Percentiles rank a stretch among this genome's conserved stretches.
These are phyloP conservation scores for Ulmus americana DNA, from an alignment of 331 rosid species.

Conservation along the genomic window DNA sequence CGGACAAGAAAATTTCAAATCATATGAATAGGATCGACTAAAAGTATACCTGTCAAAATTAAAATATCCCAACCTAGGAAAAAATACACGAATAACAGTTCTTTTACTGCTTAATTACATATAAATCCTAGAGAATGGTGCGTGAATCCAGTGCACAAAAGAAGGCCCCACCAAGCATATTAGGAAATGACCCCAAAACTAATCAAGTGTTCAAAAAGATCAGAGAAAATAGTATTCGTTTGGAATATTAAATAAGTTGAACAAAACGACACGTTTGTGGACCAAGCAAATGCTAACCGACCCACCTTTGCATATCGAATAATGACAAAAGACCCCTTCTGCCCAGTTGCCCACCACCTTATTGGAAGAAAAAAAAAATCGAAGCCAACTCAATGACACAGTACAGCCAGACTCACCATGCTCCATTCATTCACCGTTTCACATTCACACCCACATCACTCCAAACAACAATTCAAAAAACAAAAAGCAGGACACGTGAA, in stretches of 20 bases:
- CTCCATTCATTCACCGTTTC: background rate
- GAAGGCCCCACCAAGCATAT: no score
- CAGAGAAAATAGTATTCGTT: no score
- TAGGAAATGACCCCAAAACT: no score
- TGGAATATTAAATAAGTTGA: background rate
- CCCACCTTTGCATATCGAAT: background rate
- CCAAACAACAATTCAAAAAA: slow-evolving; percentile 4
- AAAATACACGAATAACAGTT: no score
- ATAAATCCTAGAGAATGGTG: no score
- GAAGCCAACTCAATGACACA: slow-evolving; percentile 3
- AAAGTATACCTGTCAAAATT: no score
- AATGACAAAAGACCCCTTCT: background rate
- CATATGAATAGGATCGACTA: no score
- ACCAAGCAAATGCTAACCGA: background rate
- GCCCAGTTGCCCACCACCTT: background rate
- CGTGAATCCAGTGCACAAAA: no score
- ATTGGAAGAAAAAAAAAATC: background rate
- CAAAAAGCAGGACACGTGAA: slow-evolving; percentile 1
- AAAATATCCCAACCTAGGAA: no score
- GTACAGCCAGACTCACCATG: background rate
- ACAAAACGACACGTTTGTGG: background rate
- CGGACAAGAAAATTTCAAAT: no score
- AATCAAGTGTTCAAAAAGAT: no score
- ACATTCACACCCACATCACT: background rate
- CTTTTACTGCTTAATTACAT: no score